Evolutionary conservation across 176 grass and related monocot species (phyloP), one percentile per base, ranked within the genome.

Genomic region (Cocos nucifera): DNA sequence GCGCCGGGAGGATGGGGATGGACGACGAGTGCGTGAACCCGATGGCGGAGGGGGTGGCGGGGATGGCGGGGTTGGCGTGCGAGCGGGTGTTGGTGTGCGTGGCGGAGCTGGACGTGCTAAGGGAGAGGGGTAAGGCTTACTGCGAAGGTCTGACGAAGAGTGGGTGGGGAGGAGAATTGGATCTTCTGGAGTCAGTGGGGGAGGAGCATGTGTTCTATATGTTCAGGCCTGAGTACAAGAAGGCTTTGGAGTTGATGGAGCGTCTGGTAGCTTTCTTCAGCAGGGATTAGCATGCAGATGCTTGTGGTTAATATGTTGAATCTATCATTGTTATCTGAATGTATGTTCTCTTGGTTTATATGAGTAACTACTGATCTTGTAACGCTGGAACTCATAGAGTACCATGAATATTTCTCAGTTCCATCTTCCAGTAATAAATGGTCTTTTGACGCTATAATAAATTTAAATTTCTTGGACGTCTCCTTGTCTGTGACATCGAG

Each of bases 161-260:
- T 54, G 82, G 77, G 57, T 85, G 71, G 77, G 27, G 3, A 5
- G 76, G 77, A 49, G 57, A 64, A 51, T 72, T 75, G 57, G 66
- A 79, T 52, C 26, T 80, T 28, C 70, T 80, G 49, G 72, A 80
- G 62, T 75, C 82, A 30, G 59, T 53, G 51, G 82, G 79, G 57
- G 78, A 67, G 65, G 19, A 7, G 44, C 83, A 81, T 57, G 74
- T 78, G 6, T 73, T 81, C 75, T 77, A 81, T 19, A 44, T 86
- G 17, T 50, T 57, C 2, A 51, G 81, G 16, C 74, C 57, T 0
- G 30, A 54, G 21, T 59, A 70, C 35, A 23, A 66, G 14, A 86
- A 78, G 55, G 64, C 83, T 5, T 22, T 9, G 30, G 15, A 32
- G 64, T 61, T 80, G 67, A 80, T 75, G 67, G 56, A 72, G 26